Evolutionary conservation across 257 asterid species (phyloP).

Genomic region (Jaltomata sinuosa): DNA sequence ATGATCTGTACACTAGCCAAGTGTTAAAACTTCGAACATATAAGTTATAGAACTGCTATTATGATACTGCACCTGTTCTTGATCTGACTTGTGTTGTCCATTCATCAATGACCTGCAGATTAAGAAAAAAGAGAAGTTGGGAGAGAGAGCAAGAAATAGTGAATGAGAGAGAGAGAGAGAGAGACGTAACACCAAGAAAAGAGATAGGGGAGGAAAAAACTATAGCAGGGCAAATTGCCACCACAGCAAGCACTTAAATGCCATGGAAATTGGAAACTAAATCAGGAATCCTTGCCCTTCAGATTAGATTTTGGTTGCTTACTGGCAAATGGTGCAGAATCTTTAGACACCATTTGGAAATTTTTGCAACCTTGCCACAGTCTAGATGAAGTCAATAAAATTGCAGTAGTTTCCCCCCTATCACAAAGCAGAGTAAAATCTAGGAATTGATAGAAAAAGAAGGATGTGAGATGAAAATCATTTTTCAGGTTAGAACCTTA

Average conservation of each 20-base stretch:
- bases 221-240: constrained; percentile 21
- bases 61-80: constrained; percentile 42
- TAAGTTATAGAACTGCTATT: background rate
- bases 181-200: background rate
- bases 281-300: constrained; percentile 22
- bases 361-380: constrained; percentile 27
- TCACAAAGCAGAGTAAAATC: background rate
- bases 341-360: constrained; percentile 43
- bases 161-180: background rate
- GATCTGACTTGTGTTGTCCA: constrained; percentile 73
- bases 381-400: background rate
- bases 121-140: background rate
- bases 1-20: background rate
- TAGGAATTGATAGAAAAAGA: background rate
- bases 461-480: background rate
- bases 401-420: background rate
- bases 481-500: background rate
- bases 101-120: constrained; percentile 73
- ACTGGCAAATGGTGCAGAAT: constrained; percentile 45
- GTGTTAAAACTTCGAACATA: background rate
- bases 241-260: constrained; percentile 7
- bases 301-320: constrained; percentile 40
- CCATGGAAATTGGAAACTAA: constrained; percentile 8
- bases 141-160: background rate
- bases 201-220: background rate